Evolutionary conservation across 306 rosid species (phyloP).

Genomic region (Herpetospermum pedunculosum): DNA sequence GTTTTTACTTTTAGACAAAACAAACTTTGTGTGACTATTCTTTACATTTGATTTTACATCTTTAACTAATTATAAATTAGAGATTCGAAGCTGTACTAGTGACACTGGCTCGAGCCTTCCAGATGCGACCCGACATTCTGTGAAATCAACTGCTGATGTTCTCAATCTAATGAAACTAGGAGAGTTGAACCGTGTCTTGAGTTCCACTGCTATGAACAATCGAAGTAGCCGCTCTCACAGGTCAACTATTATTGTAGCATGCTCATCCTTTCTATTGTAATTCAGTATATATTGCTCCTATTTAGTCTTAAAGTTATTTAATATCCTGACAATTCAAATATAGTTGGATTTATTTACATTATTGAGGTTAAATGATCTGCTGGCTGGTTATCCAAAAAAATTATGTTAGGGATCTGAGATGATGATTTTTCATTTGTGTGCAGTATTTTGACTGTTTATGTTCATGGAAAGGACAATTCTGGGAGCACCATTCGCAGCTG

Average conservation of each 20-base stretch:
- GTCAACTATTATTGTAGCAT: slow-evolving; percentile 20
- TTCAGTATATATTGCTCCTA: no score
- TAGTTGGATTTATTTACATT: no score
- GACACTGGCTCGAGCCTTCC: slow-evolving; percentile 78
- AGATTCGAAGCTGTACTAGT: slow-evolving; percentile 66
- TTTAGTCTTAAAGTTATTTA: background rate
- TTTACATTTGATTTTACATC: background rate
- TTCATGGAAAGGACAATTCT: slow-evolving; percentile 65
- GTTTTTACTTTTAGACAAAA: background rate
- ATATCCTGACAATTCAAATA: background rate
- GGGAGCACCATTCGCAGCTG: slow-evolving; percentile 61
- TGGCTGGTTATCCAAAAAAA: no score
- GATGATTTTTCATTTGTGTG: slow-evolving; percentile 11
- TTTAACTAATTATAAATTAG: slow-evolving; percentile 54
- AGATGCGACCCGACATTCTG: slow-evolving; percentile 53
- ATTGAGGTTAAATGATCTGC: no score
- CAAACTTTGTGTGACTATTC: background rate
- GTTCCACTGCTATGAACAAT: slow-evolving; percentile 72
- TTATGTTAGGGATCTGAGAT: no score
- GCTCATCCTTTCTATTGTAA: background rate
- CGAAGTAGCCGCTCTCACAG: slow-evolving; percentile 94
- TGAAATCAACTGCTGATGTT: slow-evolving; percentile 67
- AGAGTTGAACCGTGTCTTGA: slow-evolving; percentile 64
- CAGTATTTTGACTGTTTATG: slow-evolving; percentile 87
- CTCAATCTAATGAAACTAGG: slow-evolving; percentile 72